A percentile compares a stretch with the other conserved stretches of the same genome.
phyloP scores from a whole-genome alignment of 2,329 filamentous ascomycete genomes.

The Sclerotinia sclerotiorum region DNA sequence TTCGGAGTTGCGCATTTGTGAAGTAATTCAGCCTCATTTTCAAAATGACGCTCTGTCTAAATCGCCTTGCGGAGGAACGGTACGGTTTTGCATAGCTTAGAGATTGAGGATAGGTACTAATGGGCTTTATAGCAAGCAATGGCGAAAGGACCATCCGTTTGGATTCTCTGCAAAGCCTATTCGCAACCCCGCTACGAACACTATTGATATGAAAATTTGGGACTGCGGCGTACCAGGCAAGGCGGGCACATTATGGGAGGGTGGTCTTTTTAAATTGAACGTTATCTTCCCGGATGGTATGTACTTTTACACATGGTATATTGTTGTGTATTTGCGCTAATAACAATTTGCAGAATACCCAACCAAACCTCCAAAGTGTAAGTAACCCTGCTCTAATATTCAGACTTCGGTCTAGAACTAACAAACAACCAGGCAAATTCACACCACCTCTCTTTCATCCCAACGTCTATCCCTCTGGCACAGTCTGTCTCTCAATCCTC shows the following conservation, averaged over 20 bases:
- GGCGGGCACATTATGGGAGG: constrained; percentile 95
- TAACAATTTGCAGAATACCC: constrained; percentile 72
- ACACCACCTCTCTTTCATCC: constrained; percentile 94
- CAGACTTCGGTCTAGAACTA: constrained; percentile 30
- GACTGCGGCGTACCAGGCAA: constrained; percentile 96
- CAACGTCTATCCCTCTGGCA: constrained; percentile 97
- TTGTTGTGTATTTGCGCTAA: constrained; percentile 30
- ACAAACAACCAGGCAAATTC: constrained; percentile 71
- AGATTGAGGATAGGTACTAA: constrained; percentile 10
- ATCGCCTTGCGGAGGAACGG: constrained; percentile 78
- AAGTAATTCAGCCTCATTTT: constrained; percentile 12
- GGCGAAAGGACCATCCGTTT: constrained; percentile 95
- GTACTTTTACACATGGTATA: constrained; percentile 37
- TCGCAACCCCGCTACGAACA: constrained; percentile 68
- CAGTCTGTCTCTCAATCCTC: constrained; percentile 92
- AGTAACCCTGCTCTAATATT: constrained; percentile 41
- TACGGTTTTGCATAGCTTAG: constrained; percentile 3
- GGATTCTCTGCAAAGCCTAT: constrained; percentile 92
- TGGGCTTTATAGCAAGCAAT: constrained; percentile 65
- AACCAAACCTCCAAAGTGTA: constrained; percentile 98
- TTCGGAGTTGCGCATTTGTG: constrained; percentile 2
- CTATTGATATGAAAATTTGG: constrained; percentile 92
- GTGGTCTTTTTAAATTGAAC: constrained; percentile 93
- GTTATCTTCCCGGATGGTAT: constrained; percentile 90
- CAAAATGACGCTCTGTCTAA: constrained; percentile 82